These are phyloP conservation scores for Pisolithus orientalis DNA, from an alignment of 768 basidiomycete species.

Conservation along the genomic window DNA sequence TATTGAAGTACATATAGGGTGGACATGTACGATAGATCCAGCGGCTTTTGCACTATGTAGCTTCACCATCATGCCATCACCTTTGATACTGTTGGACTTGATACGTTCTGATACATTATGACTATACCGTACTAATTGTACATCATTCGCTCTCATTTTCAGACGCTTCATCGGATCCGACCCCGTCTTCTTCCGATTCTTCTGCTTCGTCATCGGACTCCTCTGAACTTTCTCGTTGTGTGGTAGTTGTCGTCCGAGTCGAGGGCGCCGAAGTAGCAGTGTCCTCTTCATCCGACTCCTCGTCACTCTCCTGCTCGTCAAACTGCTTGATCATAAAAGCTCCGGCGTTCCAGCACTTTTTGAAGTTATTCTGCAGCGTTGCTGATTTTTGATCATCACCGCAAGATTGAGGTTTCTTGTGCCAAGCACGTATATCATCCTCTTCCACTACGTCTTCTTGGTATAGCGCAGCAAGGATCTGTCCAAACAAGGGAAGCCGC, in stretches of 20 bases:
- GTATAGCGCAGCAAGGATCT: constrained; percentile 81
- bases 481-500: constrained; percentile 71
- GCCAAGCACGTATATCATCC: constrained; percentile 87
- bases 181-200: constrained; percentile 12
- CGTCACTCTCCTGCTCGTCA: constrained; percentile 65
- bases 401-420: constrained; percentile 48
- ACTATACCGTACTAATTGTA: not conserved
- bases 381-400: constrained; percentile 42
- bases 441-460: constrained; percentile 90
- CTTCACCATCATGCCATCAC: not conserved
- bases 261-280: too few species aligned
- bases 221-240: not conserved
- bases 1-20: constrained; percentile 32
- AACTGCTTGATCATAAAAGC: constrained; percentile 76
- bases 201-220: constrained; percentile 7
- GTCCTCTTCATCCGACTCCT: constrained; percentile 29
- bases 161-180: not conserved
- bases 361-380: constrained; percentile 45
- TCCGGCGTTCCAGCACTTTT: constrained; percentile 65
- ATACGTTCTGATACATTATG: constrained; percentile 4
- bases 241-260: too few species aligned
- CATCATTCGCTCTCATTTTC: constrained; percentile 9
- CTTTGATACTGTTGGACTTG: not conserved
- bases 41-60: too few species aligned
- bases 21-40: too few species aligned